These are phyloP conservation scores for Entonaema liquescens DNA, from an alignment of 495 filamentous ascomycete genomes.

Conservation along the genomic window DNA sequence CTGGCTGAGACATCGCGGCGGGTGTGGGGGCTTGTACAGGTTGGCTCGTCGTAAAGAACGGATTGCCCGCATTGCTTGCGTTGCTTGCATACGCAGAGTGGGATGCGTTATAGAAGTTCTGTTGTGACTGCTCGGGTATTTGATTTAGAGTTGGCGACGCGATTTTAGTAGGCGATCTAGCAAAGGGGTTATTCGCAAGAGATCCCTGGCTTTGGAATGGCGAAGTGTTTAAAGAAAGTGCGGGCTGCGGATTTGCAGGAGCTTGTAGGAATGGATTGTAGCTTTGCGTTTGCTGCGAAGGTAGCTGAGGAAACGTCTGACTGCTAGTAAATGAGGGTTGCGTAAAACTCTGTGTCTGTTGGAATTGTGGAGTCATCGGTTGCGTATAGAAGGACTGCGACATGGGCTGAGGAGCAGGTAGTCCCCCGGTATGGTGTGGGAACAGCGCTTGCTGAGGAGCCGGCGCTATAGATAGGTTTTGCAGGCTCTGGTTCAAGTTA, in stretches of 20 bases:
- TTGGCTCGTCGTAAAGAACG: slow-evolving; percentile 60
- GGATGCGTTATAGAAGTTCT: slow-evolving; percentile 55
- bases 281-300: slow-evolving; percentile 48
- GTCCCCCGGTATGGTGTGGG: slow-evolving; percentile 84
- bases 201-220: slow-evolving; percentile 41
- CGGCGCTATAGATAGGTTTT: slow-evolving; percentile 72
- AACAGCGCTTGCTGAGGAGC: slow-evolving; percentile 73
- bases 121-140: slow-evolving; percentile 62
- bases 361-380: slow-evolving; percentile 67
- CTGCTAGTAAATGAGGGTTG: slow-evolving; percentile 55
- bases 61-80: slow-evolving; percentile 53
- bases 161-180: slow-evolving; percentile 56
- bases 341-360: slow-evolving; percentile 61
- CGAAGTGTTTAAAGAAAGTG: slow-evolving; percentile 53
- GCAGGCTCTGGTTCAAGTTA: slow-evolving; percentile 71
- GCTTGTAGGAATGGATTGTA: slow-evolving; percentile 75
- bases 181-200: slow-evolving; percentile 55
- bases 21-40: slow-evolving; percentile 45
- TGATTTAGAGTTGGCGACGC: slow-evolving; percentile 56
- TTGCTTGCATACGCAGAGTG: slow-evolving; percentile 56
- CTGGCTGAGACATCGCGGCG: slow-evolving; percentile 51
- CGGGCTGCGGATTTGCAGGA: slow-evolving; percentile 42
- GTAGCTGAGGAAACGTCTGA: slow-evolving; percentile 57
- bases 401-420: slow-evolving; percentile 64
- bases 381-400: slow-evolving; percentile 59